These are phyloP conservation scores for Lippia alba DNA, from an alignment of 305 asterid species.

Conservation along the genomic window DNA sequence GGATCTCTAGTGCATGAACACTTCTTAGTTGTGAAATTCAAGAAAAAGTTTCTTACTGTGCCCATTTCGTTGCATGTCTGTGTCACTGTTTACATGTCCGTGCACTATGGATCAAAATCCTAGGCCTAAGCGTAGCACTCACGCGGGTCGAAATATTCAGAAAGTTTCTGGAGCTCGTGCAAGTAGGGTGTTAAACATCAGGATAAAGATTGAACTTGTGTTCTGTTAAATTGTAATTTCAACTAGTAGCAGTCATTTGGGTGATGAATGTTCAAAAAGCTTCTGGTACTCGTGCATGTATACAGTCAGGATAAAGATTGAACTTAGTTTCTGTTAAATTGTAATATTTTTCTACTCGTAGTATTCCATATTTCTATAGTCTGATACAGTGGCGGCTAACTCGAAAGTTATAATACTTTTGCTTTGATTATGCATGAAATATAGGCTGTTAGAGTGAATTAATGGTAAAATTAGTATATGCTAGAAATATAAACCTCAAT, in stretches of 20 bases:
- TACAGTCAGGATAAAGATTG: background rate
- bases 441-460: slow-evolving; percentile 15
- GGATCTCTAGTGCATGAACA: too few relatives aligned
- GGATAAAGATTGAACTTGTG: background rate
- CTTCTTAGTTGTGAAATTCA: too few relatives aligned
- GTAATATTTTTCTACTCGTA: background rate
- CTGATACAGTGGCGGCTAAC: slow-evolving; percentile 15
- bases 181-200: background rate
- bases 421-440: slow-evolving; percentile 17
- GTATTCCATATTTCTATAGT: slow-evolving; percentile 8
- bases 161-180: background rate
- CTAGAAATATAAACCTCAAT: background rate
- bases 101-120: too few relatives aligned
- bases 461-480: background rate
- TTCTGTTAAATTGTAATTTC: too few relatives aligned
- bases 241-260: too few relatives aligned
- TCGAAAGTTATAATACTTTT: slow-evolving; percentile 5
- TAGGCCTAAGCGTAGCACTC: too few relatives aligned
- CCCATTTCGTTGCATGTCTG: too few relatives aligned
- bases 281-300: background rate
- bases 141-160: too few relatives aligned
- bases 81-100: too few relatives aligned
- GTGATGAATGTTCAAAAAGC: background rate
- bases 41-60: too few relatives aligned
- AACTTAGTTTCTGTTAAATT: background rate